Evolutionary conservation across 305 asterid species (phyloP), one percentile per base, ranked within the genome.

Genomic region (Rubia occidens): DNA sequence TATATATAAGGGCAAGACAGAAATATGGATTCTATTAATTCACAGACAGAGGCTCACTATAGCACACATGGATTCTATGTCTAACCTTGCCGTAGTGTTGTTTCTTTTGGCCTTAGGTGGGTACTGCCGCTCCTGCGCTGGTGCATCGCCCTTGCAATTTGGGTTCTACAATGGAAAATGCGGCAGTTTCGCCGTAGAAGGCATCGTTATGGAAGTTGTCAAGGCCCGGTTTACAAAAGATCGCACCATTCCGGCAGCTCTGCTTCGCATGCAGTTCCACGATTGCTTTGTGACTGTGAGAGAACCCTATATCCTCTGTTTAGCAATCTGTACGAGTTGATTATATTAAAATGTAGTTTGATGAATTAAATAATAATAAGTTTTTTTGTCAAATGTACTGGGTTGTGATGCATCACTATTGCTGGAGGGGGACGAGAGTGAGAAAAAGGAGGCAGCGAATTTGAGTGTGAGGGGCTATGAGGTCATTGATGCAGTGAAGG

Each of bases 211-310:
- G 0, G 69, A 51, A 3, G 82, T 84, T 6, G 63, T 84, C 4
- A 18, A 4, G 11, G 58, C 66, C 37, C 65, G 75, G 81, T 73
- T 44, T 66, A 1, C 0, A 3, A 85, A 47, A 60, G 88, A 85
- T 69, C 74, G 58, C 13, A 77, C 83, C 65, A 79, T 86, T 63
- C 60, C 80, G 0, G 76, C 92, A 54, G 87, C 87, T 42, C 86
- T 88, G 8, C 85, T 88, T 1, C 88, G 90, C 67, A 66, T 88
- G 92, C 95, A 86, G 10, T 86, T 88, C 54, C 95, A 88, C 9
- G 90, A 88, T 20, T 88, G 95, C 71, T 88, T 88, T 66, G 92
- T 88, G 67, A 78, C 67, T 6, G 92, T 86, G 77, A 77, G 85
- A 56, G 10, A 56, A 1, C 3, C n/a, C 11, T 10, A 44, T 44